phyloP scores from a whole-genome alignment of 331 rosid genomes.

The Malus hybrid region DNA sequence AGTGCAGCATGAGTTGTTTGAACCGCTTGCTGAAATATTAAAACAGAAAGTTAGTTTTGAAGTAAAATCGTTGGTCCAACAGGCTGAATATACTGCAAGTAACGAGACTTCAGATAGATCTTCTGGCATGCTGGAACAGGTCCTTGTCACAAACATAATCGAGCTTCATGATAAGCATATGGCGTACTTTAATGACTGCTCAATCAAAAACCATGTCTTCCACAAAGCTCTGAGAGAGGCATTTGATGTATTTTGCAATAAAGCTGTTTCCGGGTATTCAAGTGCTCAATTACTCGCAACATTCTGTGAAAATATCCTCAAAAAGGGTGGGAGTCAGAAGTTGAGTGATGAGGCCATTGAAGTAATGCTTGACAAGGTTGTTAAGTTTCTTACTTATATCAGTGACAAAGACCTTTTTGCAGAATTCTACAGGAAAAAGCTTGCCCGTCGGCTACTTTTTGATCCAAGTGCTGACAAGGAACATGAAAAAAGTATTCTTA shows the following conservation, averaged over 20 bases:
- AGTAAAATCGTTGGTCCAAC: conserved; percentile 65
- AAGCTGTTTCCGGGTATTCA: conserved; percentile 64
- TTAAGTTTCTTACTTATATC: conserved; percentile 70
- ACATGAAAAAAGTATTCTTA: conserved; percentile 59
- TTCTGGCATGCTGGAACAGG: conserved; percentile 59
- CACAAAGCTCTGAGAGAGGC: conserved; percentile 79
- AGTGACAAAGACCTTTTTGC: conserved; percentile 81
- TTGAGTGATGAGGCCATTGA: conserved; percentile 74
- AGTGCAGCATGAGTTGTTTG: conserved; percentile 67
- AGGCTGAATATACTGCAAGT: conserved; percentile 56
- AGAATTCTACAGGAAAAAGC: conserved; percentile 85
- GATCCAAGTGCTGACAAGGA: conserved; percentile 68
- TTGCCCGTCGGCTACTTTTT: conserved; percentile 76
- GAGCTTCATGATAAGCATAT: conserved; percentile 74
- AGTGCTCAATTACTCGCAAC: conserved; percentile 72
- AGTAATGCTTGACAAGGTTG: conserved; percentile 79
- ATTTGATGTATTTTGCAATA: conserved; percentile 73
- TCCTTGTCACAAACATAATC: conserved; percentile 60
- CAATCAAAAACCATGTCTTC: conserved; percentile 46
- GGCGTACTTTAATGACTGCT: conserved; percentile 49
- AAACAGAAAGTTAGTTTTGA: conserved; percentile 69
- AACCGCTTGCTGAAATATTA: conserved; percentile 54
- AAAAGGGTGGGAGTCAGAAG: conserved; percentile 76
- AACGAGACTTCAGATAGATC: conserved; percentile 40
- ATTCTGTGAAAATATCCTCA: conserved; percentile 81